Evolutionary conservation across 75 land plant genomes (phyloP).

Genomic region (Ceratopteris richardii): DNA sequence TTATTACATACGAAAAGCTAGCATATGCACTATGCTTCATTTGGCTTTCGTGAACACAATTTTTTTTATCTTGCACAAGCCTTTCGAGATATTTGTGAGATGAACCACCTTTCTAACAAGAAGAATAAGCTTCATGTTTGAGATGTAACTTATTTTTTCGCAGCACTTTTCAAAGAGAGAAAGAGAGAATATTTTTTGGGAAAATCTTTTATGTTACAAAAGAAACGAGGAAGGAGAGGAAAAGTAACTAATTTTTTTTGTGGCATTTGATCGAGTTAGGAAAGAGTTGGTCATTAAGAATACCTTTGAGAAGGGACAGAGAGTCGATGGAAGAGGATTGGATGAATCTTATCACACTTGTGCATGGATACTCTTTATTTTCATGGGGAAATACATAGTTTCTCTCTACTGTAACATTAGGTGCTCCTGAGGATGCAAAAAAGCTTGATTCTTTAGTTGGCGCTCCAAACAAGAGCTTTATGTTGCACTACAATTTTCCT

Average conservation of each 20-base stretch:
- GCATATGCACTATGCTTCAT: no score
- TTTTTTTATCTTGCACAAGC: no score
- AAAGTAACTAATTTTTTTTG: constrained; percentile 45
- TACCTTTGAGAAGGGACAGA: constrained; percentile 52
- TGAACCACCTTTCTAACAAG: no score
- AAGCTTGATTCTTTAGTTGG: constrained; percentile 80
- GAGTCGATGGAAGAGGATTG: constrained; percentile 85
- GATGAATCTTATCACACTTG: constrained; percentile 45
- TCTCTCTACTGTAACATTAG: constrained; percentile 85
- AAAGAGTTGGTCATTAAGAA: constrained; percentile 69
- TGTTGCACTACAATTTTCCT: constrained; percentile 96
- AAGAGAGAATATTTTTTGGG: no score
- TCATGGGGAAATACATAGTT: constrained; percentile 90
- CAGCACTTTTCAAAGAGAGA: no score
- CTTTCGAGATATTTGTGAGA: no score
- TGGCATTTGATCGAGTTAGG: constrained; percentile 75
- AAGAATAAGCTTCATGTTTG: no score
- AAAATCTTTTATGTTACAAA: no score
- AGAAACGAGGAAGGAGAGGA: constrained; percentile 80
- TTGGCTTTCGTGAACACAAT: no score
- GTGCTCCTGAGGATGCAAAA: constrained; percentile 89
- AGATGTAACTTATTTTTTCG: no score
- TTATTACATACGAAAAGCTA: no score
- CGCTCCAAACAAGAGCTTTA: constrained; percentile 75
- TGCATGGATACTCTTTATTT: constrained; percentile 89